Evolutionary conservation across 2,329 filamentous ascomycete genomes (phyloP).

Genomic region (Aureobasidium sp.): DNA sequence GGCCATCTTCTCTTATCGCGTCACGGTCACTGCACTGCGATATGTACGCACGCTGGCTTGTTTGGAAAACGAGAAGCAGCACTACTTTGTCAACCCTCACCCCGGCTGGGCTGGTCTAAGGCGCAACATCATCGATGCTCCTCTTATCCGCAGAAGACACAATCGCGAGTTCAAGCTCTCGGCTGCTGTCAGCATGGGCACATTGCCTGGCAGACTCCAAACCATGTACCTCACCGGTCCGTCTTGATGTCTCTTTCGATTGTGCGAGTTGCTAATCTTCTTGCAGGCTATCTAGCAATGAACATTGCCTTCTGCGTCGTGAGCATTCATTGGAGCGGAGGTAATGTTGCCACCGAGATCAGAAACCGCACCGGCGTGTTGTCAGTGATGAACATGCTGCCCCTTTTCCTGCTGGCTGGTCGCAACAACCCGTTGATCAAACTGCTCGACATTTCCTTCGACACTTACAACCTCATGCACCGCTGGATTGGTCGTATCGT

Average conservation of each 20-base stretch:
- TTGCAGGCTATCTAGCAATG: conserved; percentile 39
- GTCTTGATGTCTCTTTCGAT: neutral
- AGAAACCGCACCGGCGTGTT: conserved; percentile 65
- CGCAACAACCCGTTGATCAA: conserved; percentile 73
- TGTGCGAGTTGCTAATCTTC: neutral
- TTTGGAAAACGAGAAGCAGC: conserved; percentile 62
- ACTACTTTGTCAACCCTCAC: conserved; percentile 67
- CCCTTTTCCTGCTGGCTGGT: conserved; percentile 65
- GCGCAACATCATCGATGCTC: conserved; percentile 41
- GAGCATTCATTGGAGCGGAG: conserved; percentile 54
- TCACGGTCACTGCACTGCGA: conserved; percentile 52
- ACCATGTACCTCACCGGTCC: conserved; percentile 36
- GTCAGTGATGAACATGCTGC: conserved; percentile 69
- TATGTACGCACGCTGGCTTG: conserved; percentile 69
- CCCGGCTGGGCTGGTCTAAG: conserved; percentile 38
- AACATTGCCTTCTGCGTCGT: conserved; percentile 41
- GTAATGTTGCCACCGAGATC: conserved; percentile 57
- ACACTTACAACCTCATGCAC: conserved; percentile 76
- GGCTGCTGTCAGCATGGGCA: conserved; percentile 42
- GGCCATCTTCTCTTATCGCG: conserved; percentile 61
- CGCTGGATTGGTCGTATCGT: conserved; percentile 75
- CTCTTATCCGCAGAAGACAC: conserved; percentile 42
- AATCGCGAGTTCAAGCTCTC: conserved; percentile 47
- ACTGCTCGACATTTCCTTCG: conserved; percentile 67
- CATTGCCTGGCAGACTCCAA: conserved; percentile 43